phyloP scores from a whole-genome alignment of 1,284 basidiomycete species.

The Entoloma clypeatum region DNA sequence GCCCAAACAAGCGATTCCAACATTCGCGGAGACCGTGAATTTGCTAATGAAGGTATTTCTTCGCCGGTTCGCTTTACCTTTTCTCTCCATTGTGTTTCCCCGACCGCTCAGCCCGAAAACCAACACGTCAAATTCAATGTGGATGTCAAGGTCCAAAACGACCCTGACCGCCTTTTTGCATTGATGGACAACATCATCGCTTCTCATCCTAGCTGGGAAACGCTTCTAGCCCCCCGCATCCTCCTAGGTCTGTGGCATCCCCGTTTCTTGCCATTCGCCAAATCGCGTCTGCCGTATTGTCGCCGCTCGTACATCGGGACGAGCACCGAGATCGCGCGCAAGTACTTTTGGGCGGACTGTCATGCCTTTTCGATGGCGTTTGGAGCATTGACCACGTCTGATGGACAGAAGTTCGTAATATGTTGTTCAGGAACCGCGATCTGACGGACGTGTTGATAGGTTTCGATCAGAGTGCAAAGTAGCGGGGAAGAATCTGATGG shows the following conservation, averaged over 20 bases:
- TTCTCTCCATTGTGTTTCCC: constrained; percentile 5
- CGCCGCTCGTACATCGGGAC: constrained; percentile 84
- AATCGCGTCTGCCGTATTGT: constrained; percentile 76
- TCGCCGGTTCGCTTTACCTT: constrained; percentile 6
- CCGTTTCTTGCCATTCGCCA: constrained; percentile 79
- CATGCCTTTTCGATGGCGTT: constrained; percentile 90
- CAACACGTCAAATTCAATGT: constrained; percentile 85
- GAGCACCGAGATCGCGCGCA: constrained; percentile 63
- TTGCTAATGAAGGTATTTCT: constrained; percentile 72
- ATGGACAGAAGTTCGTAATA: constrained; percentile 66
- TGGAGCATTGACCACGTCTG: constrained; percentile 65
- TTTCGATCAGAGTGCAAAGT: constrained; percentile 79
- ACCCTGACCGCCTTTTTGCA: constrained; percentile 82
- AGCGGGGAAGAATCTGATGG: constrained; percentile 84
- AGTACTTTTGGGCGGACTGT: constrained; percentile 90
- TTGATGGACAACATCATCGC: constrained; percentile 80
- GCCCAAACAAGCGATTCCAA: constrained; percentile 85
- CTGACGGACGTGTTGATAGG: constrained; percentile 26
- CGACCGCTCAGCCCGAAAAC: constrained; percentile 66
- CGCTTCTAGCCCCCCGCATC: constrained; percentile 82
- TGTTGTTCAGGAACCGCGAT: constrained; percentile 14
- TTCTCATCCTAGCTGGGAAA: constrained; percentile 73
- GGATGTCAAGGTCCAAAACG: constrained; percentile 92
- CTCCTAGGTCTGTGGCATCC: constrained; percentile 93
- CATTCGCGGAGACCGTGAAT: constrained; percentile 78